A percentile compares a stretch with the other conserved stretches of the same genome.
phyloP scores from a whole-genome alignment of 1,139 yeast genomes.

The Pichia terricola region DNA sequence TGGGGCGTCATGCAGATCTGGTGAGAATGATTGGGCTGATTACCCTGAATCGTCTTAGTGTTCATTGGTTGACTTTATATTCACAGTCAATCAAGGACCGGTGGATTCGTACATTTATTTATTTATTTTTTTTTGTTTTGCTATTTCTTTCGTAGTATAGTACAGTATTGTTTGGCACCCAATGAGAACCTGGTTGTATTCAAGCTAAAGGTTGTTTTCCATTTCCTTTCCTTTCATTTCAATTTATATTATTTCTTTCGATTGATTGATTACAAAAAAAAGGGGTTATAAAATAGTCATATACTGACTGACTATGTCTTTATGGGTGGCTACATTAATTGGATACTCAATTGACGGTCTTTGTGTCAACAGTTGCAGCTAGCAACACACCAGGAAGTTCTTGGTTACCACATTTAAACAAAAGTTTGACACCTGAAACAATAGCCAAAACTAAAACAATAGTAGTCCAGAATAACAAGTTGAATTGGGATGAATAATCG shows the following conservation, averaged over 20 bases:
- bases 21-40: conserved; percentile 39
- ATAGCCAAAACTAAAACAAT: conserved; percentile 37
- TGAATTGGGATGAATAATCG: conserved; percentile 56
- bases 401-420: conserved; percentile 45
- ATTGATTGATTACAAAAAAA: too few relatives aligned
- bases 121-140: background rate
- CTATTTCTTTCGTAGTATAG: background rate
- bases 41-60: conserved; percentile 48
- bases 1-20: conserved; percentile 55
- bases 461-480: conserved; percentile 59
- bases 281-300: too few relatives aligned
- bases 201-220: too few relatives aligned
- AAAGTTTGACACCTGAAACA: conserved; percentile 45
- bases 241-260: too few relatives aligned
- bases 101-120: conserved; percentile 41
- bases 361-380: conserved; percentile 42
- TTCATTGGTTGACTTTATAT: conserved; percentile 21
- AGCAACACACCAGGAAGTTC: conserved; percentile 62
- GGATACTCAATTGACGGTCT: conserved; percentile 13
- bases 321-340: too few relatives aligned
- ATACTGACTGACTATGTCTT: too few relatives aligned
- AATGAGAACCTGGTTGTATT: too few relatives aligned
- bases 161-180: background rate
- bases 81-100: conserved; percentile 38
- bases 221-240: too few relatives aligned